phyloP scores from a whole-genome alignment of 2,329 filamentous ascomycete species.

The Xylariaceae sp. region DNA sequence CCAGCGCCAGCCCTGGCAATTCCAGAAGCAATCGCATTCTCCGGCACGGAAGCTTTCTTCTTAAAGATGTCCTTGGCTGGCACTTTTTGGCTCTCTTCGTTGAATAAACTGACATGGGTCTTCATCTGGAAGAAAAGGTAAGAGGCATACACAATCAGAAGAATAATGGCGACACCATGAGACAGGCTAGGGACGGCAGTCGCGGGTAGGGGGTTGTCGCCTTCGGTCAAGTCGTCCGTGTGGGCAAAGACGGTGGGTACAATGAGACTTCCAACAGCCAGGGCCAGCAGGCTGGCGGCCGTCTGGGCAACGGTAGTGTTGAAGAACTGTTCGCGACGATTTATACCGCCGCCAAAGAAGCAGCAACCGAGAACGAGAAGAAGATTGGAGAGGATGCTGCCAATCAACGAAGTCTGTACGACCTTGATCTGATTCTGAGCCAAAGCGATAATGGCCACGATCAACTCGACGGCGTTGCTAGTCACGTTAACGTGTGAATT shows the following conservation, averaged over 20 bases:
- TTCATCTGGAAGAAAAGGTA: conserved; percentile 93
- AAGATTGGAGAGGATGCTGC: conserved; percentile 88
- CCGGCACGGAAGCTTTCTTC: conserved; percentile 22
- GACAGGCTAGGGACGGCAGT: conserved; percentile 66
- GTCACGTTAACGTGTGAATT: conserved; percentile 7
- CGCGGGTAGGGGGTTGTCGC: conserved; percentile 52
- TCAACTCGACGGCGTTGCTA: conserved; percentile 84
- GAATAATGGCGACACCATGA: conserved; percentile 75
- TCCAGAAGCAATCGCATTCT: conserved; percentile 29
- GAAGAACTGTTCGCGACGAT: conserved; percentile 82
- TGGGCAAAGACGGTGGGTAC: conserved; percentile 86
- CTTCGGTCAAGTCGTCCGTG: conserved; percentile 43
- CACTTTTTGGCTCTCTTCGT: conserved; percentile 76
- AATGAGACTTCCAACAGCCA: conserved; percentile 80
- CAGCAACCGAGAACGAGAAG: conserved; percentile 89
- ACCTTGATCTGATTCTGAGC: conserved; percentile 75
- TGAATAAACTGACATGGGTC: conserved; percentile 81
- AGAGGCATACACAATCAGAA: conserved; percentile 79
- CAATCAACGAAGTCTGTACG: conserved; percentile 90
- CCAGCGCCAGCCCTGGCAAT: conserved; percentile 24
- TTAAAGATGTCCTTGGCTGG: conserved; percentile 30
- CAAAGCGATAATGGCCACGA: conserved; percentile 84
- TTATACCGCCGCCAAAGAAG: conserved; percentile 85
- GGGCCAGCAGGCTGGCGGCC: conserved; percentile 75
- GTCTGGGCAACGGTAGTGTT: conserved; percentile 92